Percentiles rank a stretch among this genome's conserved stretches.
These are phyloP conservation scores for Ensete ventricosum DNA, from an alignment of 176 grass and related monocot species.

Conservation along the genomic window DNA sequence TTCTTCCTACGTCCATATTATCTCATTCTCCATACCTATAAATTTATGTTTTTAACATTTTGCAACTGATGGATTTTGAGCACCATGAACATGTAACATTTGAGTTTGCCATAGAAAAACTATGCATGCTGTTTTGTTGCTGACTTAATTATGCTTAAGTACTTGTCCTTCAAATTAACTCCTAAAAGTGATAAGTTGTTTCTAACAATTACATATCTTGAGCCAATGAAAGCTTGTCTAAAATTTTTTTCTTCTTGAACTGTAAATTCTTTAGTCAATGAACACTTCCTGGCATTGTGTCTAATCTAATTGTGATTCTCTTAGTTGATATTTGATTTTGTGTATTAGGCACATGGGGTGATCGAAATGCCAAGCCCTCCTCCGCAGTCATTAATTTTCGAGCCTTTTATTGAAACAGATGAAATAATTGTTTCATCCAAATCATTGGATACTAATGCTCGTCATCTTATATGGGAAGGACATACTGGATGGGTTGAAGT, in stretches of 20 bases:
- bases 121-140: background rate
- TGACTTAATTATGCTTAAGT: background rate
- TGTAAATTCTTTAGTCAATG: background rate
- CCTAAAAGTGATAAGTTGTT: background rate
- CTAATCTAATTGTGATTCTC: background rate
- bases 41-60: background rate
- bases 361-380: constrained; percentile 87
- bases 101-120: background rate
- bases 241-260: no score
- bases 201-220: background rate
- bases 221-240: background rate
- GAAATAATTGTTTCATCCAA: constrained; percentile 72
- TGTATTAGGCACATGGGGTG: constrained; percentile 66
- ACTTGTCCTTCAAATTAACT: background rate
- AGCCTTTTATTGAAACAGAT: constrained; percentile 90
- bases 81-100: background rate
- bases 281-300: background rate
- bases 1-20: background rate
- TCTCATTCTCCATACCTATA: background rate
- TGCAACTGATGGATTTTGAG: background rate
- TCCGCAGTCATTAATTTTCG: constrained; percentile 67
- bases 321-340: constrained; percentile 14
- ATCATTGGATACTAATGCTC: constrained; percentile 31
- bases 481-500: constrained; percentile 77
- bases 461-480: constrained; percentile 57